Evolutionary conservation across 495 filamentous ascomycete species (phyloP).

Genomic region (Hypoxylon intermedium): DNA sequence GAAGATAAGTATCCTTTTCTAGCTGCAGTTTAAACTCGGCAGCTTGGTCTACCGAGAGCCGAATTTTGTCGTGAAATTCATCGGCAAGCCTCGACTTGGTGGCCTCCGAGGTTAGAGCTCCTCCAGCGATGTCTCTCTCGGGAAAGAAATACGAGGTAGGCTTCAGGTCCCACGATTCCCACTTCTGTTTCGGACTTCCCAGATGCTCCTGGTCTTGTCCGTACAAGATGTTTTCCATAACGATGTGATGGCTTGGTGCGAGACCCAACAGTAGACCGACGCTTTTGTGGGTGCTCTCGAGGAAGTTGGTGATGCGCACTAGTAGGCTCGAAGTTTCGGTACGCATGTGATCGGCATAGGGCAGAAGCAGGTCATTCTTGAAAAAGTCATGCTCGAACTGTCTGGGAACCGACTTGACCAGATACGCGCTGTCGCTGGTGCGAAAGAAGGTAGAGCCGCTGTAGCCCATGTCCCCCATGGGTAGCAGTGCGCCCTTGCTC

Average conservation of each 20-base stretch:
- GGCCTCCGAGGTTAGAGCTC: conserved; percentile 62
- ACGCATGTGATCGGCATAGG: conserved; percentile 67
- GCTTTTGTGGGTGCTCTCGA: conserved; percentile 59
- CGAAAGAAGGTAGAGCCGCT: conserved; percentile 75
- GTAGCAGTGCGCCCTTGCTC: conserved; percentile 39
- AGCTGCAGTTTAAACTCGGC: conserved; percentile 57
- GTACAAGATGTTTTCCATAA: conserved; percentile 76
- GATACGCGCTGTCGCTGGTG: conserved; percentile 64
- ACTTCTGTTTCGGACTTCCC: conserved; percentile 49
- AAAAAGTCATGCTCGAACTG: conserved; percentile 74
- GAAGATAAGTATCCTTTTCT: conserved; percentile 64
- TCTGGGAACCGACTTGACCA: conserved; percentile 72
- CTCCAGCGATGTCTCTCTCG: conserved; percentile 69
- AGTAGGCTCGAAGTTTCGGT: conserved; percentile 62
- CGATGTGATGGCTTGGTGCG: conserved; percentile 69
- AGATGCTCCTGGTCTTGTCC: conserved; percentile 55
- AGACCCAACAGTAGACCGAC: conserved; percentile 62
- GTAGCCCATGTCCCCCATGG: conserved; percentile 65
- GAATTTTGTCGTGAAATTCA: conserved; percentile 69
- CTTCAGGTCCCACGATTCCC: conserved; percentile 76
- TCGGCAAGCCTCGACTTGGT: conserved; percentile 67
- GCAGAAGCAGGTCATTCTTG: conserved; percentile 63
- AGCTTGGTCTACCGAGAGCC: conserved; percentile 58
- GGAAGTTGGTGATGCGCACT: conserved; percentile 72
- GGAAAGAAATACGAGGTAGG: conserved; percentile 75